Evolutionary conservation across 441 rosid species (phyloP), one percentile per base, ranked within the genome.

Genomic region (Arabidopsis lyrata): DNA sequence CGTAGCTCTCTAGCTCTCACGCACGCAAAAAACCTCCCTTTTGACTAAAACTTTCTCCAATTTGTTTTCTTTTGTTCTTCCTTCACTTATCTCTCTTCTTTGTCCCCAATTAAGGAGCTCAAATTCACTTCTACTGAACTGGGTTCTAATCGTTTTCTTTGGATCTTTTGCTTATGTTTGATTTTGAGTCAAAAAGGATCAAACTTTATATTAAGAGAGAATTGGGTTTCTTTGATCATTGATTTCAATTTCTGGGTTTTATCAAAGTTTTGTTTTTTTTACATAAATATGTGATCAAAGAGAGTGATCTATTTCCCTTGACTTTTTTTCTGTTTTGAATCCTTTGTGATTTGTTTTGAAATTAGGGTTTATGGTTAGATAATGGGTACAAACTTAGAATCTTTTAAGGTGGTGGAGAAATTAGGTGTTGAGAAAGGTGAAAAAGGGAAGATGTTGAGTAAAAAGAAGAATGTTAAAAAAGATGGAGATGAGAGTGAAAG

Each of bases 381-480:
- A 76, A 87, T 85, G 95, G 87, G 80, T 76, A 63, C 84, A 76
- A 83, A 81, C 79, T 52, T 75, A 66, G 86, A 83, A 52, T 76
- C 91, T 82, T 76, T 69, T 22, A 85, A 86, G 73, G 81, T 69
- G 55, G 79, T 75, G 67, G 66, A 29, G 47, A 44, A 72, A 41
- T 20, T 80, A 72, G 84, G 76, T 52, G 79, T 78, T 58, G 81
- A 75, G 35, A 81, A 87, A 65, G 72, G 82, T 63, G 84, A 81
- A 72, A 85, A 84, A 75, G 82, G 79, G 76, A 86, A 80, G 71
- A 67, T 81, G 44, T 3, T 62, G 49, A 56, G 69, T 59, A 78
- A 67, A 54, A 78, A 68, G 56, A 78, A 78, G 73, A 78, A 80
- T 78, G 80, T 63, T 80, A 84, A 74, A 60, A 72, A 72, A 72